phyloP scores from a whole-genome alignment of 371 early-diverging fungal species.

The Lichtheimia ramosa region DNA sequence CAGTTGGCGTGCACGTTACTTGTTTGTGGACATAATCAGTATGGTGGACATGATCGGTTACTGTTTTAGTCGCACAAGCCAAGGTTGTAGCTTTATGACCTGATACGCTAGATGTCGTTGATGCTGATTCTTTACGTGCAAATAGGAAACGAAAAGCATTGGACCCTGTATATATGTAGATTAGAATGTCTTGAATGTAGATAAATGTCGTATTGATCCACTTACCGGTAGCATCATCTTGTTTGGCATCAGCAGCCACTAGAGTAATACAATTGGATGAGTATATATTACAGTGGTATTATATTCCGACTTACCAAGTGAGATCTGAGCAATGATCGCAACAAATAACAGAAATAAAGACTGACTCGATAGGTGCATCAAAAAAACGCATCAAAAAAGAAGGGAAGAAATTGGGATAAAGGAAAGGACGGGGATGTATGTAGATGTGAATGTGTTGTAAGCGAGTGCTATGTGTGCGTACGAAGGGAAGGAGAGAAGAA shows the following conservation, averaged over 20 bases:
- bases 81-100: constrained; percentile 14
- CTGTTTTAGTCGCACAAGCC: constrained; percentile 12
- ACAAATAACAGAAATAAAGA: constrained; percentile 34
- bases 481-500: neutral
- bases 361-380: constrained; percentile 28
- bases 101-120: constrained; percentile 8
- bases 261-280: neutral
- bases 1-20: constrained; percentile 21
- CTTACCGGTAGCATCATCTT: constrained; percentile 4
- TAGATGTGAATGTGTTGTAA: neutral
- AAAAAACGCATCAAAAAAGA: constrained; percentile 39
- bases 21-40: constrained; percentile 4
- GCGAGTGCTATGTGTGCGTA: neutral
- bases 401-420: constrained; percentile 16
- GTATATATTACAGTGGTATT: neutral
- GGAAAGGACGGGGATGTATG: constrained; percentile 8
- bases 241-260: constrained; percentile 8
- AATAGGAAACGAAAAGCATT: neutral
- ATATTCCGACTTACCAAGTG: constrained; percentile 15
- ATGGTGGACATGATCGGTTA: constrained; percentile 7
- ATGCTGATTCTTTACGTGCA: constrained; percentile 9
- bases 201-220: neutral
- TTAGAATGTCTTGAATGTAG: neutral
- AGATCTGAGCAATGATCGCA: constrained; percentile 22
- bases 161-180: neutral